Percentiles rank a stretch among this genome's conserved stretches.
Evolutionary conservation across 176 grass and related monocot genomes (phyloP).

Genomic region (Carex cristatella): DNA sequence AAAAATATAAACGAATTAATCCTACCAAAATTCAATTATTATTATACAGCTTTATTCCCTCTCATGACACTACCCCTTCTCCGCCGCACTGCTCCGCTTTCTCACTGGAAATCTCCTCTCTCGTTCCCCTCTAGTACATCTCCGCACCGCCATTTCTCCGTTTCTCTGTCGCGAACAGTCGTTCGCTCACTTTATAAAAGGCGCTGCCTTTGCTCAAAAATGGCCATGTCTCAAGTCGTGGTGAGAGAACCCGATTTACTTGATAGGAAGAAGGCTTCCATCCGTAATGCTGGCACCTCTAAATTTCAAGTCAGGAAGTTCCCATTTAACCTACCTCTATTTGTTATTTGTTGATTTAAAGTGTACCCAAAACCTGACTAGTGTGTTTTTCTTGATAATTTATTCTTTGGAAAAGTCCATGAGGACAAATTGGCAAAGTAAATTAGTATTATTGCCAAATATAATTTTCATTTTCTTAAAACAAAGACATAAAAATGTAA

Average conservation of each 20-base stretch:
- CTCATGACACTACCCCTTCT: slow-evolving; percentile 1
- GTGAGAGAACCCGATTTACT: neutral
- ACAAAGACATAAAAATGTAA: neutral
- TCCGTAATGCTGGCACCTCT: slow-evolving; percentile 11
- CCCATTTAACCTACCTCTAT: neutral
- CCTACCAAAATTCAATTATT: neutral
- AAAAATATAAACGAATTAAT: neutral
- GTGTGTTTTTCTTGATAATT: neutral
- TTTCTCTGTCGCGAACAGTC: neutral
- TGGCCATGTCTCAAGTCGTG: slow-evolving; percentile 16
- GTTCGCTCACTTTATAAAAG: neutral
- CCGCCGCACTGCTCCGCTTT: neutral
- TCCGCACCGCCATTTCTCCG: neutral
- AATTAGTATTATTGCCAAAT: neutral
- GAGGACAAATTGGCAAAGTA: neutral
- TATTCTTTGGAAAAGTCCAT: neutral
- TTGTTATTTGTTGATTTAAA: neutral
- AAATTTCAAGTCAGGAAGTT: slow-evolving; percentile 17
- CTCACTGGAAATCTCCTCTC: neutral
- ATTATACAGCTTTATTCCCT: neutral
- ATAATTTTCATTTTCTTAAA: neutral
- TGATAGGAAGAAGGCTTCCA: slow-evolving; percentile 31
- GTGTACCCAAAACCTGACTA: neutral
- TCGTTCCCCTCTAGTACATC: neutral
- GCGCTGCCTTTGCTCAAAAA: neutral